Percentiles rank a stretch among this genome's conserved stretches.
These are phyloP conservation scores for Zelonia costaricensis DNA, from an alignment of 208 protist species.

Conservation along the genomic window DNA sequence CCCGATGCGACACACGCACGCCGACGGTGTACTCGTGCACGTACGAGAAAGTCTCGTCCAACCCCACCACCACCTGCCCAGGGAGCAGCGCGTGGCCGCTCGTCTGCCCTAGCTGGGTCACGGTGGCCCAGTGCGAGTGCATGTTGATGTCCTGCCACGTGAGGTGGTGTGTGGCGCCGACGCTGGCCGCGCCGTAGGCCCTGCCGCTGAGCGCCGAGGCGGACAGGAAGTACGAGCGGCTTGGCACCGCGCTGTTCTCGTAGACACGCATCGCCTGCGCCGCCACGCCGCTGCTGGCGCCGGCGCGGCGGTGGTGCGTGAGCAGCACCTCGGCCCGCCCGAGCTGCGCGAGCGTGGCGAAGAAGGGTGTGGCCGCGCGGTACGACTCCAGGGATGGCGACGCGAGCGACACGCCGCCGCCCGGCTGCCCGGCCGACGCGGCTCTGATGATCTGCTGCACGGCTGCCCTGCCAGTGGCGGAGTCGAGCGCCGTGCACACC, in stretches of 20 bases:
- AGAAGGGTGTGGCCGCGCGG: conserved; percentile 50
- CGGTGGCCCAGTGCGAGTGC: conserved; percentile 37
- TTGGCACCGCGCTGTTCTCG: conserved; percentile 23
- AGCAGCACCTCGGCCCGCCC: conserved; percentile 50
- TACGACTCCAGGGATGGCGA: conserved; percentile 16
- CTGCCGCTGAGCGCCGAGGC: conserved; percentile 37
- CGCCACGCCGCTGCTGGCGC: not conserved
- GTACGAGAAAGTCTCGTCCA: conserved; percentile 75
- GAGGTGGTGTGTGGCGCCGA: conserved; percentile 55
- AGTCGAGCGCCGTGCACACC: conserved; percentile 21
- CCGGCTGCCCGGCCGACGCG: not conserved
- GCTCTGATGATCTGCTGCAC: conserved; percentile 7
- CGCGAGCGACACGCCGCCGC: too few species aligned
- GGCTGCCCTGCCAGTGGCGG: conserved; percentile 1
- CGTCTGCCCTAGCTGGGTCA: conserved; percentile 38
- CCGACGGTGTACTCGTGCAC: conserved; percentile 65
- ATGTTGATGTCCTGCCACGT: conserved; percentile 67
- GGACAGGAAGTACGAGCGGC: conserved; percentile 51
- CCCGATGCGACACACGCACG: conserved; percentile 3
- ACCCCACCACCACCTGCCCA: conserved; percentile 48
- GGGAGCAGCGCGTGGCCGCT: conserved; percentile 37
- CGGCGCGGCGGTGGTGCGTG: conserved; percentile 19
- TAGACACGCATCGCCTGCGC: conserved; percentile 21
- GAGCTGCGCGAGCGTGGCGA: conserved; percentile 28
- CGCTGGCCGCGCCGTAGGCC: conserved; percentile 32